Percentiles rank a stretch among this genome's conserved stretches.
phyloP scores from a whole-genome alignment of 768 basidiomycete species.

The Leucocoprinus leucothites region DNA sequence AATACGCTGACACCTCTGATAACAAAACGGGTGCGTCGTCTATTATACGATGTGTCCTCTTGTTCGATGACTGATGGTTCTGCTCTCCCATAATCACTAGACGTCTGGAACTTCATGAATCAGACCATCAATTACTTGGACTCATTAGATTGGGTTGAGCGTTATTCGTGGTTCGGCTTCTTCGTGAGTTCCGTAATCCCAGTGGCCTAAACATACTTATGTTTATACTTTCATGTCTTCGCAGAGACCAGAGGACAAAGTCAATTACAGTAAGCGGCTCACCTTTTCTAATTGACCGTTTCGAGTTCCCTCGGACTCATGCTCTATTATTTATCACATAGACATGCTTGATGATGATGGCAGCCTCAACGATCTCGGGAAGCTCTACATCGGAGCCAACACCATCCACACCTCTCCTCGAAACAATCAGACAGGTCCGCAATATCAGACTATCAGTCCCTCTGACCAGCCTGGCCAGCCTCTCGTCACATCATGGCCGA shows the following conservation, averaged over 20 bases:
- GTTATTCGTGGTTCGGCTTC: conserved; percentile 64
- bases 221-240: neutral
- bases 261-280: conserved; percentile 37
- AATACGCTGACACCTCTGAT: conserved; percentile 54
- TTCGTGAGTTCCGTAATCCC: conserved; percentile 28
- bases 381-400: conserved; percentile 43
- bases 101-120: conserved; percentile 55
- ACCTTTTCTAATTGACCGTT: neutral
- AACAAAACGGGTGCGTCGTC: conserved; percentile 35
- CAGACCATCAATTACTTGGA: conserved; percentile 56
- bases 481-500: conserved; percentile 33
- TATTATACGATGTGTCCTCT: neutral
- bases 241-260: conserved; percentile 38
- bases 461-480: conserved; percentile 33
- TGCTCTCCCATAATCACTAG: conserved; percentile 19
- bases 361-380: conserved; percentile 40
- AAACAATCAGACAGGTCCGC: conserved; percentile 22
- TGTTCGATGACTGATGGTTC: neutral
- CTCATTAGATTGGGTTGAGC: conserved; percentile 51
- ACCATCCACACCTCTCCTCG: conserved; percentile 38
- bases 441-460: conserved; percentile 31
- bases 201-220: conserved; percentile 13
- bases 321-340: conserved; percentile 13
- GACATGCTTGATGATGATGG: conserved; percentile 44
- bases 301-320: neutral